Percentiles rank a stretch among this genome's conserved stretches.
These are phyloP conservation scores for Cercospora citrullina DNA, from an alignment of 2,329 filamentous ascomycete species.

Conservation along the genomic window DNA sequence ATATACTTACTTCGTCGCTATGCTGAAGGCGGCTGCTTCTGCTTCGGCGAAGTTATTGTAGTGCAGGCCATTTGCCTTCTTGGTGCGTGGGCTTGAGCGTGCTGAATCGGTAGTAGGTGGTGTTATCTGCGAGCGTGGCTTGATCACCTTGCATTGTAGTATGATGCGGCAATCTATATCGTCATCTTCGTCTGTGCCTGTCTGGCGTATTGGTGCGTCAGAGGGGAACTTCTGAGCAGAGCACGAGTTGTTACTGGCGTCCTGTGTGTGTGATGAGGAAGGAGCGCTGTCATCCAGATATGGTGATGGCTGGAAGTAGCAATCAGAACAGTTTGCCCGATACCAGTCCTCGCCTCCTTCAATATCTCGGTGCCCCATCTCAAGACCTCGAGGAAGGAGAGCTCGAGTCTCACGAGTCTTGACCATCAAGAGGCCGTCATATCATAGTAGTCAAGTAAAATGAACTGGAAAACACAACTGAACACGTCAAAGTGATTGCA, in stretches of 20 bases:
- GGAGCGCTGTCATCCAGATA: not conserved
- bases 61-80: constrained; percentile 2
- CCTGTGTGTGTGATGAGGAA: not conserved
- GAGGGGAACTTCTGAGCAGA: not conserved
- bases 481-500: not conserved
- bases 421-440: not conserved
- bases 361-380: too few species aligned
- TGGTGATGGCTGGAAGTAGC: not conserved
- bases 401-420: not conserved
- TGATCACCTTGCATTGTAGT: constrained; percentile 16
- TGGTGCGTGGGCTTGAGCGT: not conserved
- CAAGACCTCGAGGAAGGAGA: not conserved
- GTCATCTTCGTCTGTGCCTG: not conserved
- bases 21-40: constrained; percentile 15
- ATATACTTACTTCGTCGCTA: not conserved
- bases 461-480: not conserved
- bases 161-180: constrained; percentile 1
- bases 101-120: not conserved
- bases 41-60: constrained; percentile 23
- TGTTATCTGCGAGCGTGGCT: constrained; percentile 12
- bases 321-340: not conserved
- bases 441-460: not conserved
- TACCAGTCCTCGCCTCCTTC: not conserved
- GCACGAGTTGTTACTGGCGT: not conserved
- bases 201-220: not conserved